Conservation (phyloP, 768 basidiomycete genomes). For the Suillus subalutaceus region DNA sequence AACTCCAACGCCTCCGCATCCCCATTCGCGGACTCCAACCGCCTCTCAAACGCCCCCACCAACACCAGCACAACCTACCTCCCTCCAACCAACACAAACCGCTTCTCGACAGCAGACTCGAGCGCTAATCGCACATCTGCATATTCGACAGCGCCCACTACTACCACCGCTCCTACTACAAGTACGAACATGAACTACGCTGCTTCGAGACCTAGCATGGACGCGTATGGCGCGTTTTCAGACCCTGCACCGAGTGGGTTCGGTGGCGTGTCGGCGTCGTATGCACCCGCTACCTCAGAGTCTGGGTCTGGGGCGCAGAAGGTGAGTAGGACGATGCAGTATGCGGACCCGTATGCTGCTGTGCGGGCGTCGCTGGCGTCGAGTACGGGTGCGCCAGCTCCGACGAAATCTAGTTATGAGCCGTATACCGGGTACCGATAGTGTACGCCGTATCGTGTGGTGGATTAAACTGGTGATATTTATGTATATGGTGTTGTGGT, state of each 20-base stretch:
- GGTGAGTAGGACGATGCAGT: constrained; percentile 91
- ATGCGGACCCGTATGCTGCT: constrained; percentile 86
- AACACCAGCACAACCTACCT: not conserved
- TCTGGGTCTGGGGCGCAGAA: constrained; percentile 42
- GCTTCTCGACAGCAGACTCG: constrained; percentile 21
- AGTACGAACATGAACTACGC: constrained; percentile 6
- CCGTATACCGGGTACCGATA: constrained; percentile 55
- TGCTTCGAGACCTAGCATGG: constrained; percentile 69
- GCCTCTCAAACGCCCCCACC: constrained; percentile 29
- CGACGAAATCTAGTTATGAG: constrained; percentile 51
- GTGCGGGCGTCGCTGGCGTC: constrained; percentile 63
- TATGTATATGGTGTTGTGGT: not conserved
- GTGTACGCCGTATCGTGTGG: constrained; percentile 6
- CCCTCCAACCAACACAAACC: constrained; percentile 22
- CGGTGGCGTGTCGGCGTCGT: constrained; percentile 42
- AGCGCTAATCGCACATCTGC: constrained; percentile 21
- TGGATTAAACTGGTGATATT: not conserved
- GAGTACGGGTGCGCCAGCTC: constrained; percentile 25
- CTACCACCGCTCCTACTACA: constrained; percentile 30
- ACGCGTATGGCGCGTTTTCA: constrained; percentile 89
- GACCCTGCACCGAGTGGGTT: constrained; percentile 85
- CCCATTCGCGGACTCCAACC: constrained; percentile 58
- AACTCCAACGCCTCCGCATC: constrained; percentile 28
- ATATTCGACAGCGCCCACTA: constrained; percentile 30
- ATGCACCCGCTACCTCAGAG: constrained; percentile 37